Conservation (phyloP, 371 early-diverging fungal species). For the Syncephalastrum sp. region DNA sequence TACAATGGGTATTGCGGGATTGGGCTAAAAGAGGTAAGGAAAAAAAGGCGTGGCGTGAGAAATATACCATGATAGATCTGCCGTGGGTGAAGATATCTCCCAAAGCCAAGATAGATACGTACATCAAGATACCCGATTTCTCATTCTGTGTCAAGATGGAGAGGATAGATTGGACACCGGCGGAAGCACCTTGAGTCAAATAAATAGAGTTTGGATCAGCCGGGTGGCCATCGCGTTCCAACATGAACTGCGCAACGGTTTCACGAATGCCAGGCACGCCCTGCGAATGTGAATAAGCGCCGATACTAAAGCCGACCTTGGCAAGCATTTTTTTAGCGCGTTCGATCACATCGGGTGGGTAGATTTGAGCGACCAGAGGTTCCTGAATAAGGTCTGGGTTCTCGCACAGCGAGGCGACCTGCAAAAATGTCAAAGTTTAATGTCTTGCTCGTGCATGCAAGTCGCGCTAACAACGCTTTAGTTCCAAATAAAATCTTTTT, state of each 20-base stretch:
- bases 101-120: background rate
- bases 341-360: conserved; percentile 83
- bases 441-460: conserved; percentile 55
- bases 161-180: conserved; percentile 88
- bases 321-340: conserved; percentile 73
- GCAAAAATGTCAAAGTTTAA: conserved; percentile 19
- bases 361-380: conserved; percentile 60
- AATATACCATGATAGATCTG: background rate
- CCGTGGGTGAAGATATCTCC: too few species aligned
- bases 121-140: conserved; percentile 91
- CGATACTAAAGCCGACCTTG: conserved; percentile 72
- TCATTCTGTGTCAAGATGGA: conserved; percentile 76
- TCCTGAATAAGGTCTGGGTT: conserved; percentile 76
- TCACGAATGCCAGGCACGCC: conserved; percentile 84
- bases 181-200: conserved; percentile 87
- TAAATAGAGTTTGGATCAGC: conserved; percentile 83
- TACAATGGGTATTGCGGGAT: conserved; percentile 99
- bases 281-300: conserved; percentile 95
- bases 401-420: conserved; percentile 52
- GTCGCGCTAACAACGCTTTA: background rate
- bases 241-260: conserved; percentile 84
- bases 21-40: conserved; percentile 44
- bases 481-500: conserved; percentile 14
- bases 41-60: background rate
- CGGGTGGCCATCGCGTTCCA: conserved; percentile 85